Base-by-base conservation (phyloP, 805 yeast species). In the Saccharomycopsis guyanensis region DNA sequence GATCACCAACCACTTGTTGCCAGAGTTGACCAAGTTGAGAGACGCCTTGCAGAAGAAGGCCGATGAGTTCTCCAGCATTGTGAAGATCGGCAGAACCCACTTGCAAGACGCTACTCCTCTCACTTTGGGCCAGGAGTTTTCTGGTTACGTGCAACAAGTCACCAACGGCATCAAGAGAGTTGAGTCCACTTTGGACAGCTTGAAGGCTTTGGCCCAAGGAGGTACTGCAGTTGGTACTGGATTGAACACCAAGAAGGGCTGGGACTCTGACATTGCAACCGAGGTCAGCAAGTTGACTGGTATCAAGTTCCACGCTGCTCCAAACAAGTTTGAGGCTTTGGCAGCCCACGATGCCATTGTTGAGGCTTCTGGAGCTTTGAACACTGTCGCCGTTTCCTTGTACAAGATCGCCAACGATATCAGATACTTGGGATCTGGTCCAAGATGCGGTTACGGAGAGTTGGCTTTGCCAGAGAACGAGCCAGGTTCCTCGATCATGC, bases 211-310 rank as follows among this genome's bases (percentile, higher is more conserved):
- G 57, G 98, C 98, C 40, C 98, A 93, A 74, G 98, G 98, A 72
- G 98, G 98, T 72, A 93, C 98, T 53, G 98, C 98, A 52, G 98
- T 93, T 47, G 98, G 98, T 59, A 93, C 98, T 47, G 98, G 98
- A 56, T 77, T 93, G 59, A 93, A 93, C 80, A 91, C 97, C 69
- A 82, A 69, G 64, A 76, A 78, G 62, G 97, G 97, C 22, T 93
- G 84, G 64, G 95, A 87, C 59, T 81, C 71, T 58, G 80, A 83
- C 57, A 80, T 93, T 57, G 98, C 98, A 51, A 81, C 75, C 51
- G 80, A 84, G 68, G 95, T 93, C 39, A 66, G 94, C 50, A 75
- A 78, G 57, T 78, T 86, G 68, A 88, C 97, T 48, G 96, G 96
- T 49, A 73, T 86, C 60, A 80, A 81, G 51, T 93, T 93, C 73